Evolutionary conservation across 2,329 filamentous ascomycete species (phyloP).

Genomic region (Mollisiaceae sp.): DNA sequence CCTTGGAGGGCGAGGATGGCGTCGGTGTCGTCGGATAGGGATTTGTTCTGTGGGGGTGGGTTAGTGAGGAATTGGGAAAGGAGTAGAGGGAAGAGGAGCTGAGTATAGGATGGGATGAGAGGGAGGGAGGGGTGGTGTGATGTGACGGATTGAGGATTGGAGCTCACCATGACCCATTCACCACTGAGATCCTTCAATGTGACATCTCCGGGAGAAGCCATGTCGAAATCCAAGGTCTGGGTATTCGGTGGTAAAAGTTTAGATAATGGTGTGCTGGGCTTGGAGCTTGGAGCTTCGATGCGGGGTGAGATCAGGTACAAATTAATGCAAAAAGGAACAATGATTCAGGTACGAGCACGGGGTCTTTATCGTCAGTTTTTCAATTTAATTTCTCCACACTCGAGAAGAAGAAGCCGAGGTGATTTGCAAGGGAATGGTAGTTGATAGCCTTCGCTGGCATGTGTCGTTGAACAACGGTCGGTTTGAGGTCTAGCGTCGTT

Average conservation of each 20-base stretch:
- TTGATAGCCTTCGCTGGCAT: slow-evolving; percentile 5
- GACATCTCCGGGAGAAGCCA: slow-evolving; percentile 59
- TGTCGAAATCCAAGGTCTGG: slow-evolving; percentile 36
- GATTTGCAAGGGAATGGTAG: not conserved
- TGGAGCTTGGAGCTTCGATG: not conserved
- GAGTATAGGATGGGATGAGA: not conserved
- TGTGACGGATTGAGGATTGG: not conserved
- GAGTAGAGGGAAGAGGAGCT: not conserved
- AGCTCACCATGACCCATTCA: slow-evolving; percentile 56
- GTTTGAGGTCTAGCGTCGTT: not conserved
- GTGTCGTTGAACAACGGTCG: slow-evolving; percentile 5
- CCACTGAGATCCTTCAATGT: slow-evolving; percentile 59
- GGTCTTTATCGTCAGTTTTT: not conserved
- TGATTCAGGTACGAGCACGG: not conserved
- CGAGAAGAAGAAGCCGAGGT: not conserved
- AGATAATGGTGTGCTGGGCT: not conserved
- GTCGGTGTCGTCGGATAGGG: slow-evolving; percentile 61
- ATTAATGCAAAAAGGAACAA: not conserved
- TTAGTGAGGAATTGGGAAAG: not conserved
- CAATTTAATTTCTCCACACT: not conserved
- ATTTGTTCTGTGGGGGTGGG: slow-evolving; percentile 58
- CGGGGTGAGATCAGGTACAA: not conserved
- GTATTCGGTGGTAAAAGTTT: not conserved
- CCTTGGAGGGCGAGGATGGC: slow-evolving; percentile 63
- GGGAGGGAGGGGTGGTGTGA: too few species aligned